A percentile compares a stretch with the other conserved stretches of the same genome.
Evolutionary conservation across 108 stramenopile genomes (phyloP).

Genomic region (Conticribra guillardii): DNA sequence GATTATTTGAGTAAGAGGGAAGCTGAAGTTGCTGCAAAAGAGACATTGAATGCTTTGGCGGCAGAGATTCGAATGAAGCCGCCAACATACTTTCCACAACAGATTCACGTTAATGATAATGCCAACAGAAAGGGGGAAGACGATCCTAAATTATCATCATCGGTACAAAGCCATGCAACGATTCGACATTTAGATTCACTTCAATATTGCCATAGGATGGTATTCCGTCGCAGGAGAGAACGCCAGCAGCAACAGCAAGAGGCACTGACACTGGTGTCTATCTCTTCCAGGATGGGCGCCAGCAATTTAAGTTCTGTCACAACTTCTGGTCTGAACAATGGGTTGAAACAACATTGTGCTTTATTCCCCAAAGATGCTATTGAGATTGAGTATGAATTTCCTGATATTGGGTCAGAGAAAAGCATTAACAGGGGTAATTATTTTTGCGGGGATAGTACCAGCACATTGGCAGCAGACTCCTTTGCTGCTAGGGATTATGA

Average conservation of each 20-base stretch:
- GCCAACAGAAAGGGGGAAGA: neutral
- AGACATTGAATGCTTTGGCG: conserved; percentile 14
- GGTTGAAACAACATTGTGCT: neutral
- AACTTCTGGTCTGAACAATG: neutral
- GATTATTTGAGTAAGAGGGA: conserved; percentile 20
- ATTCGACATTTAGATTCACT: conserved; percentile 32
- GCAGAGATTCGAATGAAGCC: conserved; percentile 28
- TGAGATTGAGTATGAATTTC: conserved; percentile 36
- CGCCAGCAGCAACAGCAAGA: neutral
- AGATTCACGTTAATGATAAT: neutral
- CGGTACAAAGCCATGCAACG: conserved; percentile 18
- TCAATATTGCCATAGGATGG: conserved; percentile 42
- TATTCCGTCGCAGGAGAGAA: conserved; percentile 9
- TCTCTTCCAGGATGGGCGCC: neutral
- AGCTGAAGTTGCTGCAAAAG: conserved; percentile 6
- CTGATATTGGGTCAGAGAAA: conserved; percentile 6
- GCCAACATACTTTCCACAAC: conserved; percentile 35
- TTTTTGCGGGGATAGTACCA: neutral
- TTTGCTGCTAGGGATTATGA: conserved; percentile 6
- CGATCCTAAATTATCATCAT: neutral
- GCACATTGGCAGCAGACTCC: conserved; percentile 2
- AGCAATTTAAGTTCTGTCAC: too few species aligned
- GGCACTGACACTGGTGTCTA: neutral
- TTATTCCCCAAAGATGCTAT: conserved; percentile 25
- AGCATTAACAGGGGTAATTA: neutral